Conservation (phyloP, 1,139 yeast genomes). For the Keqinozyma sinolaborantium region DNA sequence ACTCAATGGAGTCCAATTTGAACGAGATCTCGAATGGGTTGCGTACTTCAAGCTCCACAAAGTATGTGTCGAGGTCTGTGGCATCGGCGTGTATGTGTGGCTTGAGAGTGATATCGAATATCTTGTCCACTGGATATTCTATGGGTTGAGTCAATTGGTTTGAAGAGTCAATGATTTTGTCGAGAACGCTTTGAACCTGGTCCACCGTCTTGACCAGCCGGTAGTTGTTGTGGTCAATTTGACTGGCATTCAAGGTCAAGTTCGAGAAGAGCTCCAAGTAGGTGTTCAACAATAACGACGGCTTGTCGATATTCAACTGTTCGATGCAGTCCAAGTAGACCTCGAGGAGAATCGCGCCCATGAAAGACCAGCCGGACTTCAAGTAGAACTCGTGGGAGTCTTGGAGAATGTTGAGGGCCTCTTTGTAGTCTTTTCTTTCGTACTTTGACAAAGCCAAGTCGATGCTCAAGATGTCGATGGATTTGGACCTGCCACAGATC, state of each 20-base stretch:
- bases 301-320: slow-evolving; percentile 27
- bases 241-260: slow-evolving; percentile 15
- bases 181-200: slow-evolving; percentile 19
- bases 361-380: slow-evolving; percentile 68
- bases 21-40: slow-evolving; percentile 27
- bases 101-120: slow-evolving; percentile 24
- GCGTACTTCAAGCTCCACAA: slow-evolving; percentile 18
- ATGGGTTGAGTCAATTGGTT: slow-evolving; percentile 11
- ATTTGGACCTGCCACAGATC: slow-evolving; percentile 49
- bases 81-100: slow-evolving; percentile 24
- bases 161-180: slow-evolving; percentile 19
- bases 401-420: slow-evolving; percentile 61
- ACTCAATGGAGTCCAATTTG: slow-evolving; percentile 15
- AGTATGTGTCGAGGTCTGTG: slow-evolving; percentile 17
- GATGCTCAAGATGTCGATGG: slow-evolving; percentile 73
- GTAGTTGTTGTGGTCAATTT: slow-evolving; percentile 29
- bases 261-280: slow-evolving; percentile 34
- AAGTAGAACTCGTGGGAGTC: slow-evolving; percentile 68
- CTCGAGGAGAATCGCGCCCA: slow-evolving; percentile 63
- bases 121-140: slow-evolving; percentile 24
- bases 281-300: slow-evolving; percentile 23
- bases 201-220: slow-evolving; percentile 17
- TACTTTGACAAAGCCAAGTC: slow-evolving; percentile 75
- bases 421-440: slow-evolving; percentile 52
- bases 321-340: slow-evolving; percentile 69